Evolutionary conservation across 192 early-diverging fungal species (phyloP).

Genomic region (Backusella westeae): DNA sequence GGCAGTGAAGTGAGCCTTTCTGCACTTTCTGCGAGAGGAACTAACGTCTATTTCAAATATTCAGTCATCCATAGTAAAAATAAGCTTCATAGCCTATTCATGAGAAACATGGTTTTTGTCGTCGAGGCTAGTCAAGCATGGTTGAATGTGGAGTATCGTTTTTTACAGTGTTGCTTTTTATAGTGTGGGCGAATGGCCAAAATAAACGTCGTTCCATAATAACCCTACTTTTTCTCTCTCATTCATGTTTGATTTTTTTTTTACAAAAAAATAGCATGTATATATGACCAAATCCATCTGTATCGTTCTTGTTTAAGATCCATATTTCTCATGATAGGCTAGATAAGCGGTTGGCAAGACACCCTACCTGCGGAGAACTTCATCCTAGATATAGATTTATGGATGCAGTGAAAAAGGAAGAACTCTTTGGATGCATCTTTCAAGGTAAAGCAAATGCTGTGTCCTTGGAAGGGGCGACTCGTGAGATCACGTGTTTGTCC

Average conservation of each 20-base stretch:
- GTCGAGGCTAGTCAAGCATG: not conserved
- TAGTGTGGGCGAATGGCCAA: not conserved
- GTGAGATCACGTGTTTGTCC: not conserved
- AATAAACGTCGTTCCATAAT: not conserved
- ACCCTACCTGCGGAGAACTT: conserved; percentile 25
- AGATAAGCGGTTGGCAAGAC: not conserved
- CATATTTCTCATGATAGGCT: conserved; percentile 3
- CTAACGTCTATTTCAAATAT: conserved; percentile 62
- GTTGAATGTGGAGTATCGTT: not conserved
- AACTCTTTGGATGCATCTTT: conserved; percentile 11
- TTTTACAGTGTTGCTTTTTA: not conserved
- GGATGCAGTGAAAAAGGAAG: conserved; percentile 30
- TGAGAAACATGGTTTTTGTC: not conserved
- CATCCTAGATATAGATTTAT: conserved; percentile 18
- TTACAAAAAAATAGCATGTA: not conserved
- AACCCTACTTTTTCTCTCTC: not conserved
- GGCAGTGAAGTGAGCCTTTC: conserved; percentile 99
- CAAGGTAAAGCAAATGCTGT: conserved; percentile 4
- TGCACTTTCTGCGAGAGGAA: conserved; percentile 87
- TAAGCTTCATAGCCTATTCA: not conserved
- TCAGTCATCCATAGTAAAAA: not conserved
- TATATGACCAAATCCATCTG: conserved; percentile 6
- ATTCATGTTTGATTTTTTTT: not conserved
- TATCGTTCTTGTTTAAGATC: not conserved
- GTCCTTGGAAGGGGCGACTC: not conserved